A percentile compares a stretch with the other conserved stretches of the same genome.
Evolutionary conservation across 208 protist genomes (phyloP).

Genomic region (Trypanosoma vivax): DNA sequence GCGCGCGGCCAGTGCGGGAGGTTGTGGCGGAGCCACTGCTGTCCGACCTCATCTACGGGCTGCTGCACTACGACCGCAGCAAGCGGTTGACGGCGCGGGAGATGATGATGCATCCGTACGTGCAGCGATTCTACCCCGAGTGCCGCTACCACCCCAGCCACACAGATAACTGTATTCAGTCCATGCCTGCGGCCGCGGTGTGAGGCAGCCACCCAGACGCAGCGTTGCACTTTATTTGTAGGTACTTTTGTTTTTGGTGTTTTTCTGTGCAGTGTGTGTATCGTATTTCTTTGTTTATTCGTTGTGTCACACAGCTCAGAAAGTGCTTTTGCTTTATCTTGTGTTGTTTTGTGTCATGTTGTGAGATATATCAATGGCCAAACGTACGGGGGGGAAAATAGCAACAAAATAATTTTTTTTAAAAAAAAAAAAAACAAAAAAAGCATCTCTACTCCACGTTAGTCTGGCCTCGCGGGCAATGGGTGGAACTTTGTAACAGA

Average conservation of each 20-base stretch:
- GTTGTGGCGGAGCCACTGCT: conserved; percentile 47
- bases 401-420: background rate
- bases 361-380: conserved; percentile 4
- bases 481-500: no score
- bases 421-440: conserved; percentile 19
- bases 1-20: conserved; percentile 45
- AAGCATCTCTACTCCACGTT: no score
- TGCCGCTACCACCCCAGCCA: conserved; percentile 46
- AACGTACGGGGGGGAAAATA: no score
- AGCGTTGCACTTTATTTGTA: conserved; percentile 3
- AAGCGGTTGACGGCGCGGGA: conserved; percentile 60
- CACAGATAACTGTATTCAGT: conserved; percentile 43
- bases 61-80: conserved; percentile 71
- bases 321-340: background rate
- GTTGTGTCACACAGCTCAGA: conserved; percentile 6
- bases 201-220: no score
- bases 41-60: conserved; percentile 52
- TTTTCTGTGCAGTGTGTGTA: no score
- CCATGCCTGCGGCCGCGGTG: background rate
- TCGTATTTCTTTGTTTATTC: conserved; percentile 15
- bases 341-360: conserved; percentile 2
- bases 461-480: no score
- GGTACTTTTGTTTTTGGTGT: background rate
- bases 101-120: conserved; percentile 70
- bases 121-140: conserved; percentile 80